phyloP scores from a whole-genome alignment of 306 rosid genomes.

The Pachyrhizus erosus region DNA sequence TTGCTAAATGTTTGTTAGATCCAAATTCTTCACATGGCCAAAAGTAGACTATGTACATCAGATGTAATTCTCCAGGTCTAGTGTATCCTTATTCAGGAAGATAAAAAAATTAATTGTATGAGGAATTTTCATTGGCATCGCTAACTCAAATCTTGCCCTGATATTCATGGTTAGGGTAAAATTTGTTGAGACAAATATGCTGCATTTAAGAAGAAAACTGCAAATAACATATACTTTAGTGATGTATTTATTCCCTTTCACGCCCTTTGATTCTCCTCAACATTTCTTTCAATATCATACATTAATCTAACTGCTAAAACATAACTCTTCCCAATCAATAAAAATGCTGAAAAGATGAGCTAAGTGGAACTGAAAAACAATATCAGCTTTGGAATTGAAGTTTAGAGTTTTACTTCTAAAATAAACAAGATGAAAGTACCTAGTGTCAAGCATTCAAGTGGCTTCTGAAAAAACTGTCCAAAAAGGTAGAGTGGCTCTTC shows the following conservation, averaged over 20 bases:
- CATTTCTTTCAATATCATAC: conserved; percentile 13
- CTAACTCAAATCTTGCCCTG: neutral
- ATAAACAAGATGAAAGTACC: conserved; percentile 58
- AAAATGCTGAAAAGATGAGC: conserved; percentile 28
- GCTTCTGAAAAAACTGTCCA: conserved; percentile 93
- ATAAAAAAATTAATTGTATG: conserved; percentile 18
- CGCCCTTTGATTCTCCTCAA: conserved; percentile 1
- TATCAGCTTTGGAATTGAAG: conserved; percentile 6
- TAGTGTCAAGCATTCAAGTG: conserved; percentile 85
- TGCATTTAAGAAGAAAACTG: neutral
- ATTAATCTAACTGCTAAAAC: conserved; percentile 13
- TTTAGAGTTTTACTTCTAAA: conserved; percentile 1
- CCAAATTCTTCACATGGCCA: conserved; percentile 9
- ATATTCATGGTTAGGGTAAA: neutral
- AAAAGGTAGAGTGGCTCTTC: conserved; percentile 98
- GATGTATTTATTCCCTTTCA: conserved; percentile 23
- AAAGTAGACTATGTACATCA: neutral
- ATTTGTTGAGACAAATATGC: conserved; percentile 1
- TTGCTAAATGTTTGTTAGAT: neutral
- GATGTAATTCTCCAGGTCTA: neutral
- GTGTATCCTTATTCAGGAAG: conserved; percentile 1
- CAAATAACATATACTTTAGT: neutral
- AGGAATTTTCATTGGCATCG: conserved; percentile 6
- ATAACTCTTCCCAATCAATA: conserved; percentile 12
- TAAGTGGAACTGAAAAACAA: neutral